Base-by-base conservation (phyloP, 352 stramenopile genomes). In the Globisporangium lucens region DNA sequence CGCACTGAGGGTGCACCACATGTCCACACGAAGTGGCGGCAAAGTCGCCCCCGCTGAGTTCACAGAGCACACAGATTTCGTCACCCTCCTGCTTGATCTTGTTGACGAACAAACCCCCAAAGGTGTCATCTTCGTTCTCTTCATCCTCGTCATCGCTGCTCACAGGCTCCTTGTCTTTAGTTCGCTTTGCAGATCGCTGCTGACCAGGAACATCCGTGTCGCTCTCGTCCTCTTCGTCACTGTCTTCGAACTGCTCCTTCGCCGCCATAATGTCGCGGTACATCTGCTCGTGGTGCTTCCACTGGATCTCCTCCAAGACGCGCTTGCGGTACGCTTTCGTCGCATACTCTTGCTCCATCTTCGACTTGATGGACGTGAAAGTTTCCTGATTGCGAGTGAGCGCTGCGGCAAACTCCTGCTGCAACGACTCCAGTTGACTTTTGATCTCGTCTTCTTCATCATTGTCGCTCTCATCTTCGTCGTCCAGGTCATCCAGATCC, bases 41-140 rank as follows among this genome's bases (percentile, higher is more conserved):
- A 69, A 94, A 88, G 73, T 94, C 87, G 9, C 87, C 87, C 35
- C 87, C 87, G 35, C 78, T 90, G 27, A 94, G 70, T 30, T 89
- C 79, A 56, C 87, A 94, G n/a, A 94, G 66, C 2, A 78, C 70
- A 47, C 87, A 94, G 59, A 87, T 71, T 66, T 92, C 81, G 57
- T 77, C 79, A 17, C 82, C 80, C 60, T 91, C 82, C 61, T 91
- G 78, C 56, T 90, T 88, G 53, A 91, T 79, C 29, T 80, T 83
- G 75, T 92, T 92, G 57, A 94, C 77, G 33, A 94, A 92, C 61
- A 92, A 72, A 4, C 84, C 82, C 17, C 82, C 85, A 69, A 81
- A 93, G 9, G 70, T 87, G 46, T 85, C 75, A 59, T 93, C 84
- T 47, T 83, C 75, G 22, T 75, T 71, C 6, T 78, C 66, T 3